Conservation (phyloP, 2,329 filamentous ascomycete genomes). For the Talaromyces verruculosus region DNA sequence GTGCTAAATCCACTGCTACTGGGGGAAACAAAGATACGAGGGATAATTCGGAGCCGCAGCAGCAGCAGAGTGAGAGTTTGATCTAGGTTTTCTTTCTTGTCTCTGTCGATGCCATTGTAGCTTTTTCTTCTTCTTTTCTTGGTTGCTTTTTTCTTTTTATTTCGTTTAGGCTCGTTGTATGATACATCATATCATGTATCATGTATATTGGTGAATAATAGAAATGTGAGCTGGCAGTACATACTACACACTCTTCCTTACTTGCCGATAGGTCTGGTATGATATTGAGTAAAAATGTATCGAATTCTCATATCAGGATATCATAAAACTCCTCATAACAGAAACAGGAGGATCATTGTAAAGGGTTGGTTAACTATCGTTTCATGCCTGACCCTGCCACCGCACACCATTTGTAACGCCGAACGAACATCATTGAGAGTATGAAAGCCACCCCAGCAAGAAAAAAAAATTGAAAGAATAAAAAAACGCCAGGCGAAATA, state of each 20-base stretch:
- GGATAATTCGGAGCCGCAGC: constrained; percentile 39
- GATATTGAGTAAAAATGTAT: neutral
- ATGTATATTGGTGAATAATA: constrained; percentile 14
- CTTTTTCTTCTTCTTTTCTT: neutral
- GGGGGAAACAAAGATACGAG: constrained; percentile 45
- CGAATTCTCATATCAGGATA: neutral
- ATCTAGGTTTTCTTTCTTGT: constrained; percentile 44
- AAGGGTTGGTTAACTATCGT: neutral
- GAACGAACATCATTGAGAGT: neutral
- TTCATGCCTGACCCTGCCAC: neutral
- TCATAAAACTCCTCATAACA: neutral
- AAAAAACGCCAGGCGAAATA: neutral
- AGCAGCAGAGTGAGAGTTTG: constrained; percentile 36
- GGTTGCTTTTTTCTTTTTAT: neutral
- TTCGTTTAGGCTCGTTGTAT: neutral
- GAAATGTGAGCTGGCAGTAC: constrained; percentile 7
- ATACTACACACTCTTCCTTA: neutral
- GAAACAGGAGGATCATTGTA: neutral
- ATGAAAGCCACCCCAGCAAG: neutral
- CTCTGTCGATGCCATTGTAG: constrained; percentile 14
- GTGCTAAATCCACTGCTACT: constrained; percentile 17
- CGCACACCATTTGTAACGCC: neutral
- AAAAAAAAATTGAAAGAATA: too few relatives aligned
- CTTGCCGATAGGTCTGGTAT: neutral
- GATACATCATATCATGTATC: neutral